Evolutionary conservation across 768 basidiomycete genomes (phyloP).

Genomic region (Leccinum barrowsii): DNA sequence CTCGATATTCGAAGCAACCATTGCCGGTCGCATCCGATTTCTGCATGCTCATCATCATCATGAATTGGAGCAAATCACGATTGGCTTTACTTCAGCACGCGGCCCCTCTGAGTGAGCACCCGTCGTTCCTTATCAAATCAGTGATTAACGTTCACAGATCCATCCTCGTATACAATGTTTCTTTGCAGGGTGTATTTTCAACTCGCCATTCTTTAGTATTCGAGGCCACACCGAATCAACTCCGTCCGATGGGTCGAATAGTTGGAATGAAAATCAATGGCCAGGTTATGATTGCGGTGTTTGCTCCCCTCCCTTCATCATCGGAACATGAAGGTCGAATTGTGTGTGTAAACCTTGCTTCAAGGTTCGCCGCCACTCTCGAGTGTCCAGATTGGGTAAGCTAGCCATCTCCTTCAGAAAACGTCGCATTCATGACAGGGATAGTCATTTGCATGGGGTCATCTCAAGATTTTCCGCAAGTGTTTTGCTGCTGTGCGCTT

Average conservation of each 20-base stretch:
- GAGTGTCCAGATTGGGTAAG: conserved; percentile 20
- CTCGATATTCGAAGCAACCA: conserved; percentile 28
- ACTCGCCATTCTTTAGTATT: conserved; percentile 12
- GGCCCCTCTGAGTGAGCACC: conserved; percentile 17
- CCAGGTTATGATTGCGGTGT: conserved; percentile 17
- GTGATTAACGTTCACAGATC: conserved; percentile 12
- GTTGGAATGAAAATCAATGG: conserved; percentile 21
- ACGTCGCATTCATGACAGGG: conserved; percentile 1
- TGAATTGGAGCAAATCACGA: conserved; percentile 15
- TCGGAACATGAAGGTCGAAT: conserved; percentile 6
- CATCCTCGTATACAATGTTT: conserved; percentile 24
- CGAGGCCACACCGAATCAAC: conserved; percentile 14
- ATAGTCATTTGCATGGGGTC: conserved; percentile 10
- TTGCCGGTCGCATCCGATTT: conserved; percentile 32
- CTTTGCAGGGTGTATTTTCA: conserved; percentile 5
- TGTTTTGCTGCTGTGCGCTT: conserved; percentile 2
- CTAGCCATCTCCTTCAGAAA: background rate
- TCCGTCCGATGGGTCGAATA: conserved; percentile 15
- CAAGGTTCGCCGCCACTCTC: conserved; percentile 10
- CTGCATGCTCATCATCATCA: conserved; percentile 31
- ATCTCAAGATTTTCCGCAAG: conserved; percentile 14
- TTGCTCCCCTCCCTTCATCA: conserved; percentile 6
- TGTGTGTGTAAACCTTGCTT: conserved; percentile 20
- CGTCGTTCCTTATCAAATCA: background rate
- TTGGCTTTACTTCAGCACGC: conserved; percentile 19